Base-by-base conservation (phyloP, 768 basidiomycete species). In the Pleurotus sapidus region DNA sequence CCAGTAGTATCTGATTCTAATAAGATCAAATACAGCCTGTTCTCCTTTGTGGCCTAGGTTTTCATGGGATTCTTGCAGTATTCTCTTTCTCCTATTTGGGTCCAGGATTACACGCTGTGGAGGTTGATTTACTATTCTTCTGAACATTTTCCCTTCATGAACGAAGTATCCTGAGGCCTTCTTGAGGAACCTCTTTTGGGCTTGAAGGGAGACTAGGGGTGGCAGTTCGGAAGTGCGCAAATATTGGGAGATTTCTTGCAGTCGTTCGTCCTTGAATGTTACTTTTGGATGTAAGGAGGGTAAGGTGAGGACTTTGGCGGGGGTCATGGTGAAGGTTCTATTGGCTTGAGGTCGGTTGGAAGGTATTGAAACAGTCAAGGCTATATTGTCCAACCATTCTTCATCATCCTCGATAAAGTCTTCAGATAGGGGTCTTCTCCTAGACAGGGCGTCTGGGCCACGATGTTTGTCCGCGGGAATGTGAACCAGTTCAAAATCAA, bases 381-480 rank as follows among this genome's bases (percentile, higher is more conserved):
- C 54, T 7, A 60, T 59, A 0, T 60, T 43, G n/a, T 63, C 61
- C 15, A 59, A 11, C 61, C 63, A 64, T 5, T 46, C 45, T 67
- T 62, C 72, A 67, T 74, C 57, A 59, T 65, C 49, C 50, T 63
- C 15, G 58, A 67, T 30, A 34, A 59, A 57, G 17, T 62, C 63
- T 24, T 65, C 66, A 9, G 30, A 61, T 42, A 46, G 61, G 4
- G 43, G 39, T 8, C 37, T 38, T 42, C 64, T 48, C 39, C 68
- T 30, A 1, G 75, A 76, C 6, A 77, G 49, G 0, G 60, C 72
- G 60, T 75, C 75, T 3, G 75, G 70, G 6, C 68, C 73, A 49
- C 55, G 56, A 50, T 70, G 69, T 30, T 53, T 47, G 0, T 60
- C 57, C 0, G 61, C 73, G 0, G 73, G 74, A 1, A 77, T 65